Conservation (phyloP, 257 asterid genomes). For the Solanum etuberosum region DNA sequence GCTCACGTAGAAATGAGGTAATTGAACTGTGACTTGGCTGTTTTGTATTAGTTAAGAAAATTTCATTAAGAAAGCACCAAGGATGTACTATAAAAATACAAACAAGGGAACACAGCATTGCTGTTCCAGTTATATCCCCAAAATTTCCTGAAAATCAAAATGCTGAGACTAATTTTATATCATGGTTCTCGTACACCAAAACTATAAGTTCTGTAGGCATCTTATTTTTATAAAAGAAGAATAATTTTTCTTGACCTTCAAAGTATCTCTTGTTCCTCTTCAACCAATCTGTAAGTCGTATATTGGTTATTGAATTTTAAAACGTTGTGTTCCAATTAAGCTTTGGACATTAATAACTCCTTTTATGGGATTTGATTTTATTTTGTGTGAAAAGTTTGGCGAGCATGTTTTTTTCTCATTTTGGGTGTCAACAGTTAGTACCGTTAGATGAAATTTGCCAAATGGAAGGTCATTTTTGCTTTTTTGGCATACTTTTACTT, state of each 20-base stretch:
- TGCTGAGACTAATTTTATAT: neutral
- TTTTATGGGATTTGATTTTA: neutral
- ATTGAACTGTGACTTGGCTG: neutral
- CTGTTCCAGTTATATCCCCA: neutral
- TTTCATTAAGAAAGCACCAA: neutral
- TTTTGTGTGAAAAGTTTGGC: neutral
- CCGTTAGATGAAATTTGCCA: neutral
- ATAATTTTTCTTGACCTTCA: neutral
- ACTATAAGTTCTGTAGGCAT: neutral
- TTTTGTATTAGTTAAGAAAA: neutral
- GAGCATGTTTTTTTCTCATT: neutral
- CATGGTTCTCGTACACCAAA: neutral
- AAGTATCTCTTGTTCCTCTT: neutral
- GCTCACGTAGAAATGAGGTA: slow-evolving; percentile 91
- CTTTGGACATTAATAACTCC: neutral
- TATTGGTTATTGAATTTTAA: neutral
- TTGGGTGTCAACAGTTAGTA: neutral
- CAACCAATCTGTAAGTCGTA: neutral
- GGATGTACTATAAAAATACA: neutral
- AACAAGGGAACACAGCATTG: neutral
- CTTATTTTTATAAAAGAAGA: neutral
- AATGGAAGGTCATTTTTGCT: neutral
- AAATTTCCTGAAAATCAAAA: neutral
- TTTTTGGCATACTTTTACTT: neutral
- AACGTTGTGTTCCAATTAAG: neutral